Percentiles rank a stretch among this genome's conserved stretches.
Evolutionary conservation across 2,329 filamentous ascomycete species (phyloP).

Genomic region (Chaetothyriales sp.): DNA sequence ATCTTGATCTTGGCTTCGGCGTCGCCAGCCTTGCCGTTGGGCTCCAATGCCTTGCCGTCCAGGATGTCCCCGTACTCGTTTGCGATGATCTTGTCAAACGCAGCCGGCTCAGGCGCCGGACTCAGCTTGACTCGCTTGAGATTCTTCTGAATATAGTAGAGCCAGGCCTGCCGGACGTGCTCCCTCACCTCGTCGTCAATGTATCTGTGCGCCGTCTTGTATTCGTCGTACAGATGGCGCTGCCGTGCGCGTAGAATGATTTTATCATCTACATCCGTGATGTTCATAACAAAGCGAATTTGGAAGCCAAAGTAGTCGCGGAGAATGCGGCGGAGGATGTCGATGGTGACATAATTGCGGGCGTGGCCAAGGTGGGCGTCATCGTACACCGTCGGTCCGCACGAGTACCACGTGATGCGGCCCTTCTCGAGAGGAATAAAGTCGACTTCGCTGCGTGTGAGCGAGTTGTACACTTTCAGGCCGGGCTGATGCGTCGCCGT

Average conservation of each 20-base stretch:
- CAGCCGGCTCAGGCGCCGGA: constrained; percentile 29
- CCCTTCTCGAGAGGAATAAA: constrained; percentile 60
- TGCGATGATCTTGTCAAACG: constrained; percentile 35
- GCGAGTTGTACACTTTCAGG: constrained; percentile 66
- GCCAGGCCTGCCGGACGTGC: constrained; percentile 39
- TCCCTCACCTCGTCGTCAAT: constrained; percentile 34
- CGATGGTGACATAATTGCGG: constrained; percentile 79
- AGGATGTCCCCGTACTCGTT: constrained; percentile 42
- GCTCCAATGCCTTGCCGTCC: constrained; percentile 41
- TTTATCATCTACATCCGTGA: constrained; percentile 73
- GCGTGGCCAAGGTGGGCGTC: constrained; percentile 73
- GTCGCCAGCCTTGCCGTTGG: constrained; percentile 49
- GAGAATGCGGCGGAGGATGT: constrained; percentile 74
- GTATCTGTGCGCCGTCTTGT: constrained; percentile 39
- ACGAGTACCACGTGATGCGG: constrained; percentile 71
- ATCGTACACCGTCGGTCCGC: constrained; percentile 76
- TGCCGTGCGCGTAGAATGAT: constrained; percentile 57
- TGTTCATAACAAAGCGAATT: constrained; percentile 83
- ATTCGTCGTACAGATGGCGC: constrained; percentile 61
- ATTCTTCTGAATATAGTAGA: constrained; percentile 55
- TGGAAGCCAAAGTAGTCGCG: constrained; percentile 71
- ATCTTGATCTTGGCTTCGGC: constrained; percentile 80
- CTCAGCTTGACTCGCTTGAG: constrained; percentile 35
- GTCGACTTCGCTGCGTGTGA: constrained; percentile 59
- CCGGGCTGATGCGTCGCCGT: constrained; percentile 32